Base-by-base conservation (phyloP, 176 grass and related monocot species). In the Cenchrus americanus region DNA sequence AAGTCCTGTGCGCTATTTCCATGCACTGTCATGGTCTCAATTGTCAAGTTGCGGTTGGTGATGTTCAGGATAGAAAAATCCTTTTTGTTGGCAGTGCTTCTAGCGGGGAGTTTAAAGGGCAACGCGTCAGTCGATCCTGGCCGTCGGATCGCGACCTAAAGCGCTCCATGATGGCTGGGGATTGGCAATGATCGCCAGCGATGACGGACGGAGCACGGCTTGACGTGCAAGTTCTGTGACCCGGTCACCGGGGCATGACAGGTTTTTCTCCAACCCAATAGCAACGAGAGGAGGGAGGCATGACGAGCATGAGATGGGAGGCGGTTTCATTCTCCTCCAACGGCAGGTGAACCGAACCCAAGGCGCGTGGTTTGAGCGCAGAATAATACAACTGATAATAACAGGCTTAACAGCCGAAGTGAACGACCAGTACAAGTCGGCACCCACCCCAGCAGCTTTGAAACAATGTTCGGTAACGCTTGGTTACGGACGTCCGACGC, bases 11-110 rank as follows among this genome's bases (percentile, higher is more conserved):
- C 26, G 63, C 64, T 63, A 6, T 71, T 86, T 89, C 78, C 88
- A 26, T 48, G 78, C 37, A 41, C 7, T 15, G 26, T n/a, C 64
- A 27, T 66, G 8, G 10, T 19, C 65, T 2, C 23, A 14, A 57
- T 79, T 77, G 49, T 50, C 69, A 82, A 84, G 47, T 58, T 49
- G 73, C 40, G 66, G 79, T 90, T 72, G 83, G 83, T 82, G 66
- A 14, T 15, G 4, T 15, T 57, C 74, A 14, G 23, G 23, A 79
- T 66, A 26, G 34, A 3, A 37, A 4, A 37, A 37, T 37, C 34
- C 34, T 0, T 1, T 52, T 0, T 1, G 0, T 0, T 0, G 6
- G 1, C 18, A 5, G 3, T 21, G 46, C 43, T 71, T 12, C 47
- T 40, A 5, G 52, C 4, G 54, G 12, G 5, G 13, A 5, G n/a